Conservation (phyloP, 805 yeast species). For the Candida peoriensis region DNA sequence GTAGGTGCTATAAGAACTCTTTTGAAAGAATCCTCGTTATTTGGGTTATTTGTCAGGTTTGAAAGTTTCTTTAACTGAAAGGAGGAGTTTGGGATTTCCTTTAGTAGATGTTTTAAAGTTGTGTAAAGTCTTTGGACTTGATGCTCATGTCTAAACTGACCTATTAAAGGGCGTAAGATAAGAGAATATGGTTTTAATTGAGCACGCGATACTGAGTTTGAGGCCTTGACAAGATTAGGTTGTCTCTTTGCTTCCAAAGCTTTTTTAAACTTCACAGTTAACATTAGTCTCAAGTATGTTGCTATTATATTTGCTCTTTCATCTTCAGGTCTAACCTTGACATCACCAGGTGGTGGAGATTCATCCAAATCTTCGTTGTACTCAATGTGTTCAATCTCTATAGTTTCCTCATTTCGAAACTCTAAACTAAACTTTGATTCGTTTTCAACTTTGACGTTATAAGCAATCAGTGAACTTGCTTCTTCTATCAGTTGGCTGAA, state of each 20-base stretch:
- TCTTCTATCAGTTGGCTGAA: constrained; percentile 75
- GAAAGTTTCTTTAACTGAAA: constrained; percentile 16
- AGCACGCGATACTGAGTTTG: constrained; percentile 3
- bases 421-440: constrained; percentile 63
- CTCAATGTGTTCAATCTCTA: constrained; percentile 66
- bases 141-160: constrained; percentile 51
- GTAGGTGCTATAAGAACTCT: constrained; percentile 18
- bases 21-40: constrained; percentile 14
- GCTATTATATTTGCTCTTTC: constrained; percentile 30
- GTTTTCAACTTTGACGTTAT: constrained; percentile 60
- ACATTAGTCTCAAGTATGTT: constrained; percentile 28
- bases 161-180: constrained; percentile 52
- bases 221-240: constrained; percentile 12
- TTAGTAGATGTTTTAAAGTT: constrained; percentile 11
- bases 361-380: constrained; percentile 30
- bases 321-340: constrained; percentile 32
- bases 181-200: constrained; percentile 36
- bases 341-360: too few species aligned
- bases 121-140: constrained; percentile 25
- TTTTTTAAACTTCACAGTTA: constrained; percentile 36
- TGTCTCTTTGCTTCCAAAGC: constrained; percentile 24
- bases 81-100: constrained; percentile 2
- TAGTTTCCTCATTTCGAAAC: constrained; percentile 48
- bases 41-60: constrained; percentile 10
- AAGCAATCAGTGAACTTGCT: constrained; percentile 61